Conservation (phyloP, 2,329 filamentous ascomycete species). For the Trichoderma sp. region DNA sequence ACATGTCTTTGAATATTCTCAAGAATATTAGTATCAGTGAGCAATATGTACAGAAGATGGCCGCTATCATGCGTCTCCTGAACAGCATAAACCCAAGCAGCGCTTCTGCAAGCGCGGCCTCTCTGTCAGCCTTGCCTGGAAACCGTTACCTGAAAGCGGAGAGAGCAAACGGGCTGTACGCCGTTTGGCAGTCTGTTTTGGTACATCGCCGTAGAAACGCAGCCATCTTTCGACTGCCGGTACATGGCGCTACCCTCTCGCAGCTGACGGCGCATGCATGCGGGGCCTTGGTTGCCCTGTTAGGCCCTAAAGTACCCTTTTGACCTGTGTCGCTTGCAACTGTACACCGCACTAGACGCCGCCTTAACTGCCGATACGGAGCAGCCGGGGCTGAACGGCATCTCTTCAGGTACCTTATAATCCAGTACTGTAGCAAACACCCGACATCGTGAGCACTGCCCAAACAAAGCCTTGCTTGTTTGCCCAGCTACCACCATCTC, state of each 20-base stretch:
- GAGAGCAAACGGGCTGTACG: no score
- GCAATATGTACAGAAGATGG: no score
- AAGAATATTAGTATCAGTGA: no score
- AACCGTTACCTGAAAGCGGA: neutral
- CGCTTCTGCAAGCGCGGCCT: no score
- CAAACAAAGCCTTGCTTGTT: neutral
- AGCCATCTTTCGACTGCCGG: neutral
- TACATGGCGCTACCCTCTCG: conserved; percentile 1
- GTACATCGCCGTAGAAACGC: neutral
- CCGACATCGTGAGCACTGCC: conserved; percentile 9
- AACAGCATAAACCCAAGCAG: no score
- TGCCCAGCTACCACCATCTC: neutral
- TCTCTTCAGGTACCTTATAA: neutral
- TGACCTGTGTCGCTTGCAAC: neutral
- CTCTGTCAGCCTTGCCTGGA: no score
- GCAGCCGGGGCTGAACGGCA: conserved; percentile 9
- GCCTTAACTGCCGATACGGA: neutral
- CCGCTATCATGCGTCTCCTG: no score
- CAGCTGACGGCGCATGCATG: conserved; percentile 24
- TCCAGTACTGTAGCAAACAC: conserved; percentile 5
- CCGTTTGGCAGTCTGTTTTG: neutral
- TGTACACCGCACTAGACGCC: no score
- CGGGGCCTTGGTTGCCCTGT: conserved; percentile 13
- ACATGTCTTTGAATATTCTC: no score
- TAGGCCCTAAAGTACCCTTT: neutral